Conservation (phyloP, 2,329 filamentous ascomycete genomes). For the Sclerotinia nivalis region DNA sequence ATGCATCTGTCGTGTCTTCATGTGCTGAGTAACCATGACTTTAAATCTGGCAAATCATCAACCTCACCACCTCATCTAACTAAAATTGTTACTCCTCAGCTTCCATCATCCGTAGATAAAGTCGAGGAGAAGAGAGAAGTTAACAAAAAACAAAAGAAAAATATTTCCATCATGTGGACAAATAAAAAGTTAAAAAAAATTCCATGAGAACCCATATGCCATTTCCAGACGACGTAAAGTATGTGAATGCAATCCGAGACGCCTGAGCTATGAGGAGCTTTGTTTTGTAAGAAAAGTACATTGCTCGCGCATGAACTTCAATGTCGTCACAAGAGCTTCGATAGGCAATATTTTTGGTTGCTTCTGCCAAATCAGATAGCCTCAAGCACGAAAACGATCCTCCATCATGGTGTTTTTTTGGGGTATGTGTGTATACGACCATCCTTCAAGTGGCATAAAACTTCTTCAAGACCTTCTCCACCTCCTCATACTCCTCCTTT, state of each 20-base stretch:
- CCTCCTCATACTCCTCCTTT: constrained; percentile 74
- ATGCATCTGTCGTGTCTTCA: constrained; percentile 20
- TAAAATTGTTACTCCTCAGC: constrained; percentile 1
- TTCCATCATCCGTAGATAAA: constrained; percentile 15
- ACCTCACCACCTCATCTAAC: constrained; percentile 12
- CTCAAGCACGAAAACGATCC: constrained; percentile 33
- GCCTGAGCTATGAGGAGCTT: constrained; percentile 35
- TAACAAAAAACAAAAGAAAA: constrained; percentile 7
- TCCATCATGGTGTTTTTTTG: constrained; percentile 10
- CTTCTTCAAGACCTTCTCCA: constrained; percentile 66
- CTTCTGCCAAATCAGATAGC: constrained; percentile 14
- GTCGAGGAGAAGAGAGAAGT: constrained; percentile 1
- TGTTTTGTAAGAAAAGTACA: constrained; percentile 36
- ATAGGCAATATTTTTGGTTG: constrained; percentile 15
- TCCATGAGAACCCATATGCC: constrained; percentile 19
- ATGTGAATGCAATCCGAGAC: constrained; percentile 30
- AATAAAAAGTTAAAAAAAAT: constrained; percentile 19
- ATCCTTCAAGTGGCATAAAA: constrained; percentile 35
- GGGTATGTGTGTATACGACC: background rate
- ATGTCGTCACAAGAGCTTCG: constrained; percentile 34
- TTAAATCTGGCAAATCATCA: constrained; percentile 8
- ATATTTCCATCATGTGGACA: constrained; percentile 9
- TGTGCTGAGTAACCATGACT: constrained; percentile 17
- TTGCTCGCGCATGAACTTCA: constrained; percentile 34
- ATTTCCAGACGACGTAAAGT: constrained; percentile 26